phyloP scores from a whole-genome alignment of 257 asterid species.

The Solanum commersonii region DNA sequence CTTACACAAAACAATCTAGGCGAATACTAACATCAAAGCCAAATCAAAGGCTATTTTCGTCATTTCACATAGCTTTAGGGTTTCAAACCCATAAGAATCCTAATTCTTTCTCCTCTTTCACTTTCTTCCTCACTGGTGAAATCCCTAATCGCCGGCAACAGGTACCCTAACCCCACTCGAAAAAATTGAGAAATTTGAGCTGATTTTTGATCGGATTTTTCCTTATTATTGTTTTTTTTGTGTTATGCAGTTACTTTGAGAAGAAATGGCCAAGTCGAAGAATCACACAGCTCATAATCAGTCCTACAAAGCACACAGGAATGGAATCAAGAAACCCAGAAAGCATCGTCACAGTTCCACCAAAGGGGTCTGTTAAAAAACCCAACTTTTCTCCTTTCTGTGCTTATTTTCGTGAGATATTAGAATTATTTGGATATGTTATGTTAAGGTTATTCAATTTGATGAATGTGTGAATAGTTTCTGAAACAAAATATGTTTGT shows the following conservation, averaged over 20 bases:
- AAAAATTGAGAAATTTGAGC: not conserved
- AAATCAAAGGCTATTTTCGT: not conserved
- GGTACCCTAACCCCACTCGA: not conserved
- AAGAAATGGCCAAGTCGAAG: constrained; percentile 80
- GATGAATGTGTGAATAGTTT: not conserved
- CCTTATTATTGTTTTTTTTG: not conserved
- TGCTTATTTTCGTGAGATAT: not conserved
- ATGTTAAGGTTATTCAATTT: not conserved
- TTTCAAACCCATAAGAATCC: not conserved
- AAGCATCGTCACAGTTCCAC: constrained; percentile 71
- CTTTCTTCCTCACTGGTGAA: not conserved
- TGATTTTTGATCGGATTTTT: not conserved
- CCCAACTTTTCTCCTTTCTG: not conserved
- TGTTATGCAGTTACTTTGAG: not conserved
- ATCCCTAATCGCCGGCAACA: not conserved
- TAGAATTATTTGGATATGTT: not conserved
- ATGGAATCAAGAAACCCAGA: constrained; percentile 85
- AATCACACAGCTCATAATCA: constrained; percentile 93
- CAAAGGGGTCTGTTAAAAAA: constrained; percentile 43
- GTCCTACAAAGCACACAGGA: constrained; percentile 77
- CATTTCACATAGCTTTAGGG: not conserved
- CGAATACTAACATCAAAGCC: not conserved
- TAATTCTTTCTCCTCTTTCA: not conserved
- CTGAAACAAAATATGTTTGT: not conserved
- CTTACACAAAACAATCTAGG: not conserved